Conservation (phyloP, 1,139 yeast species). For the Citeromyces siamensis region DNA sequence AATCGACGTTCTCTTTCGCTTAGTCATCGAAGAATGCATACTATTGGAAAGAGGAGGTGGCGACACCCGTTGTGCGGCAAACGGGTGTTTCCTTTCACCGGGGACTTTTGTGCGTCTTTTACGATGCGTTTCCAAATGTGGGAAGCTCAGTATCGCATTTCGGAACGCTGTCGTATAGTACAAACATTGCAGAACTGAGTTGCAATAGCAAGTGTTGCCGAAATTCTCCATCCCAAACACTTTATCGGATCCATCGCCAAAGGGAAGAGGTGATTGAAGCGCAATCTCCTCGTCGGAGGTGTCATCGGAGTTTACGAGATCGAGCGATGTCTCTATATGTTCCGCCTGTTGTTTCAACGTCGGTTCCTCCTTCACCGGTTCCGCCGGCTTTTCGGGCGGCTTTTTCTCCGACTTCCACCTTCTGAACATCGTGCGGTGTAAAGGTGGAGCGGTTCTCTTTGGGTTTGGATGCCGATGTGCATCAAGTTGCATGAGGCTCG, state of each 20-base stretch:
- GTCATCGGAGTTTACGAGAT: not conserved
- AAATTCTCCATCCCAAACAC: slow-evolving; percentile 93
- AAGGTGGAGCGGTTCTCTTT: too few relatives aligned
- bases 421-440: slow-evolving; percentile 2
- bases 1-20: slow-evolving; percentile 6
- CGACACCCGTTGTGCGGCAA: slow-evolving; percentile 7
- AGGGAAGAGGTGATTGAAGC: slow-evolving; percentile 17
- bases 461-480: too few relatives aligned
- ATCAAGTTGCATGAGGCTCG: too few relatives aligned
- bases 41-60: not conserved
- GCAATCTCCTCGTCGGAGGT: not conserved
- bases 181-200: slow-evolving; percentile 81
- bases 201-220: slow-evolving; percentile 92
- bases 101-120: slow-evolving; percentile 22
- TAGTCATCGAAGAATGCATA: not conserved
- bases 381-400: not conserved
- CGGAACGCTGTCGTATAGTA: slow-evolving; percentile 67
- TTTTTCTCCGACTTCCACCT: slow-evolving; percentile 1
- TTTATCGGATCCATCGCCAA: slow-evolving; percentile 58
- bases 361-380: not conserved
- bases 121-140: slow-evolving; percentile 20
- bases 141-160: slow-evolving; percentile 36
- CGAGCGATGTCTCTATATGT: not conserved
- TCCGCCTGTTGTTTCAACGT: slow-evolving; percentile 1
- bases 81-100: slow-evolving; percentile 27